Evolutionary conservation across 352 stramenopile species (phyloP).

Genomic region (Pythium aphanidermatum): DNA sequence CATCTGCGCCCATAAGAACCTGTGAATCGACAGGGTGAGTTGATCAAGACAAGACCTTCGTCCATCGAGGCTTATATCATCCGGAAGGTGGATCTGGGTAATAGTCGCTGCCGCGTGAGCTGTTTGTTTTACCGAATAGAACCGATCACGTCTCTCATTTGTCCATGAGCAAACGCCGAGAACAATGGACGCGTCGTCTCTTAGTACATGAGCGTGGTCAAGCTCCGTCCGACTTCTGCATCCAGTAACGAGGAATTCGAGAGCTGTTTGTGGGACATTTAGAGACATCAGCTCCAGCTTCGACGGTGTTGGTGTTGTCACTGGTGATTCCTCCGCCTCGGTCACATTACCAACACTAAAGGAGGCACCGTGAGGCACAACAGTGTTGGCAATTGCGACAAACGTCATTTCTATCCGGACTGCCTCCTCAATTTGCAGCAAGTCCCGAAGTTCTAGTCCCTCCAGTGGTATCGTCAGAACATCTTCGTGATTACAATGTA

Average conservation of each 20-base stretch:
- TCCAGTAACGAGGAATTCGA: conserved; percentile 7
- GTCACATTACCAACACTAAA: no score
- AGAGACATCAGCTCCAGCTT: neutral
- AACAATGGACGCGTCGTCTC: neutral
- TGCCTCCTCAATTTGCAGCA: no score
- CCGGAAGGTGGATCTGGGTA: neutral
- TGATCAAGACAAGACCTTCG: no score
- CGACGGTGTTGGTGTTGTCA: neutral
- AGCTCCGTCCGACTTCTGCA: neutral
- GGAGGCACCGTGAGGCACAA: no score
- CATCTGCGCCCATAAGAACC: conserved; percentile 10
- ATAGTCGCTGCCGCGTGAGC: neutral
- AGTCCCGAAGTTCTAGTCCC: no score
- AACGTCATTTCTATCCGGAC: no score
- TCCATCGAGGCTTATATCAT: no score
- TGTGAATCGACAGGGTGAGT: neutral
- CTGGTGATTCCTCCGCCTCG: no score
- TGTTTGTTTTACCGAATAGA: conserved; percentile 1
- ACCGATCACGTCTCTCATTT: conserved; percentile 4
- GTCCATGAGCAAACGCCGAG: conserved; percentile 4
- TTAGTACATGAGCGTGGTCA: no score
- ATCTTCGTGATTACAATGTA: no score
- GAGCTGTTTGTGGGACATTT: conserved; percentile 1
- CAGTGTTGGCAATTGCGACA: no score
- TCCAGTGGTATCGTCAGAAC: no score